These are phyloP conservation scores for Solanum stenotomum DNA, from an alignment of 257 asterid genomes.

Conservation along the genomic window DNA sequence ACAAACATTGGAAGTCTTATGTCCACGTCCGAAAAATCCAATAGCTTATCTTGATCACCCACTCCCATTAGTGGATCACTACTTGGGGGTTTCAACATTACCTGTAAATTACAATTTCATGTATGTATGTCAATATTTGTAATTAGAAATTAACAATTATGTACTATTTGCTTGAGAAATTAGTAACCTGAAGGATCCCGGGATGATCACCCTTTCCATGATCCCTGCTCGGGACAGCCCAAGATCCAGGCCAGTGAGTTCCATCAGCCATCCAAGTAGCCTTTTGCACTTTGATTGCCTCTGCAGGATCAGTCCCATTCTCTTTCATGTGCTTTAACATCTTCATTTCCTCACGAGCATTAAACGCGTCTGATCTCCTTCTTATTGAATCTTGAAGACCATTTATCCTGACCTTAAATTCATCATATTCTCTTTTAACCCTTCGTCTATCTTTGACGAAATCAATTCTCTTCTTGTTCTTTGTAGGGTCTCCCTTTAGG, in stretches of 20 bases:
- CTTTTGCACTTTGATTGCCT: slow-evolving; percentile 17
- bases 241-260: slow-evolving; percentile 35
- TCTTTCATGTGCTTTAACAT: slow-evolving; percentile 29
- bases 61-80: slow-evolving; percentile 22
- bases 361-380: slow-evolving; percentile 29
- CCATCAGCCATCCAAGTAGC: slow-evolving; percentile 48
- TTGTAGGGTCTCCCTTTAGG: slow-evolving; percentile 27
- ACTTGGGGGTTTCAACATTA: slow-evolving; percentile 36
- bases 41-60: slow-evolving; percentile 2
- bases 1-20: slow-evolving; percentile 36
- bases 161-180: neutral
- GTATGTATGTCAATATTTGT: neutral
- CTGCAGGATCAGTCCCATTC: slow-evolving; percentile 24
- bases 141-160: neutral
- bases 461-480: slow-evolving; percentile 27
- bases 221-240: slow-evolving; percentile 13
- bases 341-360: slow-evolving; percentile 37
- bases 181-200: slow-evolving; percentile 27
- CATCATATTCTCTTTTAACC: slow-evolving; percentile 35
- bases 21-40: slow-evolving; percentile 25
- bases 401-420: slow-evolving; percentile 30
- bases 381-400: slow-evolving; percentile 25
- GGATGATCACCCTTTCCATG: slow-evolving; percentile 35
- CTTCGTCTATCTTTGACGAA: slow-evolving; percentile 30
- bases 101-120: slow-evolving; percentile 7